Percentiles rank a stretch among this genome's conserved stretches.
phyloP scores from a whole-genome alignment of 2,329 filamentous ascomycete species.

The Exophiala sp. region DNA sequence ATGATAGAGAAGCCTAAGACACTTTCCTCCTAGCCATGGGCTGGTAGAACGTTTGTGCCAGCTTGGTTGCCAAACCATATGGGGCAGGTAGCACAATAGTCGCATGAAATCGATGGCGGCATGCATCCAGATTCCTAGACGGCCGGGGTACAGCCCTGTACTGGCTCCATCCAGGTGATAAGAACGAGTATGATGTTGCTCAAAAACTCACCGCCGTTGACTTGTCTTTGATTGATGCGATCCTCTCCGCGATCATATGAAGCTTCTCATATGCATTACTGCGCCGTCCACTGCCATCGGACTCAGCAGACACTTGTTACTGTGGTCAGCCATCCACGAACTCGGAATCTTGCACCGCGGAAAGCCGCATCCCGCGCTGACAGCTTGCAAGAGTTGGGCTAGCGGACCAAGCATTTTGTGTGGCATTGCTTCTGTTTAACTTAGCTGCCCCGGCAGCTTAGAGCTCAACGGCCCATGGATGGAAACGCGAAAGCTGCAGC shows the following conservation, averaged over 20 bases:
- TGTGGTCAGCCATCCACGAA: too few species aligned
- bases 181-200: not conserved
- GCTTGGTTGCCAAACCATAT: too few species aligned
- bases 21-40: not conserved
- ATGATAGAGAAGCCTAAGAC: conserved; percentile 4
- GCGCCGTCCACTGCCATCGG: too few species aligned
- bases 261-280: not conserved
- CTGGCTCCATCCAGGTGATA: not conserved
- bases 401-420: conserved; percentile 2
- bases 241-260: not conserved
- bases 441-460: not conserved
- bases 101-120: not conserved
- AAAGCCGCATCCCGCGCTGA: too few species aligned
- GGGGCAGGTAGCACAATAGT: not conserved
- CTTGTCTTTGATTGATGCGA: not conserved
- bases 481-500: not conserved
- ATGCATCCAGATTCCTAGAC: not conserved
- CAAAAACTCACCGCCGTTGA: too few species aligned
- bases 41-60: not conserved
- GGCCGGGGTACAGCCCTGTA: too few species aligned
- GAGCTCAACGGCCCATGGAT: too few species aligned
- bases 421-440: conserved; percentile 10
- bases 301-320: too few species aligned
- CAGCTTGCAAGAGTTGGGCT: too few species aligned
- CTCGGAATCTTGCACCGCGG: too few species aligned